Evolutionary conservation across 331 rosid species (phyloP), one percentile per base, ranked within the genome.

Genomic region (Arachis monticola): DNA sequence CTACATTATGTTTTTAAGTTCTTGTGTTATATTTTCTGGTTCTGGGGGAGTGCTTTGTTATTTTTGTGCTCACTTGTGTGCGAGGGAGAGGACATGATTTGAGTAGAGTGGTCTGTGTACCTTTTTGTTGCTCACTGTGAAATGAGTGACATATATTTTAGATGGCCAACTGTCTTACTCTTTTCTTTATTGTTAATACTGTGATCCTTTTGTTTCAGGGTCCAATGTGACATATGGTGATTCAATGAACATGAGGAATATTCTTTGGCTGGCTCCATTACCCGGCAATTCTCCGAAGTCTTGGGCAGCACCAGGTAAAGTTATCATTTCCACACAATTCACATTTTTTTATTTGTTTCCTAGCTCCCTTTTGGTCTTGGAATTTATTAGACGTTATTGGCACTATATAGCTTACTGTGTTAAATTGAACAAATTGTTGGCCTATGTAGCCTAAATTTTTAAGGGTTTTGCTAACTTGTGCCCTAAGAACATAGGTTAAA

Each of bases 261-360:
- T 90, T 84, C 97, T 94, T 61, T 91, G 99, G 98, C 62, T 94
- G 73, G 95, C 97, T 75, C 99, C 99, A 50, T 64, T 88, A 80
- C 97, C 97, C 57, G 82, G 87, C 65, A 52, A 74, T 63, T 83
- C 91, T 44, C 42, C 80, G 6, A 82, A 88, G 27, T 83, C 86
- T 64, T 92, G 99, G 97, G 89, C 13, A 51, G 96, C 96, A 75
- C 93, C 96, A 78, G 97, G 99, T 68, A 32, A 51, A 47, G 60
- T 74, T 69, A 40, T 4, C 51, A 47, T 59, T 11, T 75, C 53
- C 14, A 10, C 66, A 10, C 47, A 27, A 57, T 35, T 35, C 40
- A 35, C 40, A 35, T 35, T 3, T 35, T 35, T 35, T 3, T 2
- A 2, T 35, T 35, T 35, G 40, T 35, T 2, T 2, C 40, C 40